Evolutionary conservation across 208 protist species (phyloP), one percentile per base, ranked within the genome.

Genomic region (Crithidia fasciculata): DNA sequence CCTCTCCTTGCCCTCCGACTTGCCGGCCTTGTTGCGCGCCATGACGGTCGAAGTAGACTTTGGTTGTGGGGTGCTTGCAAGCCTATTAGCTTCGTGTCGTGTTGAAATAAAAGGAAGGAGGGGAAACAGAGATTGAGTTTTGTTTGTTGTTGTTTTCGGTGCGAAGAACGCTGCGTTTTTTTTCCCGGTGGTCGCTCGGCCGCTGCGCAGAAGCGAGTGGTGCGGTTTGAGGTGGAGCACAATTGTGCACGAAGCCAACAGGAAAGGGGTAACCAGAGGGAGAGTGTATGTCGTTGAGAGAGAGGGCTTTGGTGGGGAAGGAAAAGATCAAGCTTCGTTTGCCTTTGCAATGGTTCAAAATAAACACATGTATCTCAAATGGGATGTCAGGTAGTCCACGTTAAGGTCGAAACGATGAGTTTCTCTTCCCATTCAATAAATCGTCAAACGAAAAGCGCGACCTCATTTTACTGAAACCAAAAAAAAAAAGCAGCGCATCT

Each of bases 1-100:
- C 37, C 39, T n/a, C 40, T 13, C 3, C 36, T 28, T 28, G 28
- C 28, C 28, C 28, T 28, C 28, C 28, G 28, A 28, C 28, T 28
- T 28, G 28, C 28, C 28, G 28, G 28, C 4, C 53, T 61, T 70
- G 52, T 53, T 50, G 53, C 54, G 65, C 7, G 19, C 52, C 65
- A 70, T 70, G 3, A 56, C 47, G 19, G 28, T 28, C 28, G 28
- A 28, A 28, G 28, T 28, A 28, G 28, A 28, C 28, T 28, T 28
- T 28, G 28, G 28, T 58, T 39, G 63, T 41, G 6, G 43, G 39
- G 8, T 49, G 45, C 45, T 68, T 55, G 13, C 16, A 63, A 28
- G 28, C 43, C 7, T n/a, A 47, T 49, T 28, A 49, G n/a, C 9
- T n/a, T 7, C 40, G 19, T 2, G 45, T 49, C 28, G 28, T 28